phyloP scores from a whole-genome alignment of 441 rosid genomes.

The Brassica hybrid region DNA sequence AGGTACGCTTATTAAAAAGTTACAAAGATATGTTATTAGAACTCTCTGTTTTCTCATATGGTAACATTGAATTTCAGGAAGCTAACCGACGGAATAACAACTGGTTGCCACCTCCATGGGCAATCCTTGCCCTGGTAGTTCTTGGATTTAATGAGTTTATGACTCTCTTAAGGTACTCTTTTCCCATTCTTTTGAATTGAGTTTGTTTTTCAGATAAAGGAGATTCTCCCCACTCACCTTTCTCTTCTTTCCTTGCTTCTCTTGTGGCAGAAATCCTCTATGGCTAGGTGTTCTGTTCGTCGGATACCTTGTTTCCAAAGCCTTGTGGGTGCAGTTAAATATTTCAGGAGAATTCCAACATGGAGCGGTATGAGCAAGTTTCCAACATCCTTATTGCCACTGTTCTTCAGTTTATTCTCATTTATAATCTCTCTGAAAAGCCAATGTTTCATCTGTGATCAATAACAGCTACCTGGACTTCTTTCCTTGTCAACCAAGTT shows the following conservation, averaged over 20 bases:
- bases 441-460: constrained; percentile 21
- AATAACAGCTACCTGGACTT: constrained; percentile 86
- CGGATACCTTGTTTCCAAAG: constrained; percentile 73
- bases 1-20: constrained; percentile 55
- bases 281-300: constrained; percentile 73
- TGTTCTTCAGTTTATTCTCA: constrained; percentile 18
- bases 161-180: constrained; percentile 83
- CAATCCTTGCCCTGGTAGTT: constrained; percentile 77
- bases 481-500: constrained; percentile 82
- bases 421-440: constrained; percentile 16
- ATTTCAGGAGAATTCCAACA: constrained; percentile 76
- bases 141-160: constrained; percentile 97
- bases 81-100: constrained; percentile 90
- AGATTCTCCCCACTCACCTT: constrained; percentile 18
- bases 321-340: constrained; percentile 93
- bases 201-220: background rate
- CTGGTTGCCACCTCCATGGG: constrained; percentile 99
- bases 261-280: constrained; percentile 82
- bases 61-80: constrained; percentile 64
- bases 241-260: constrained; percentile 30
- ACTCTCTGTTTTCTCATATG: constrained; percentile 12
- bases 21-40: background rate
- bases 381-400: constrained; percentile 11
- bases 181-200: constrained; percentile 8
- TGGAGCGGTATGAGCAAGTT: constrained; percentile 71